Evolutionary conservation across 208 protist genomes (phyloP).

Genomic region (Leishmania aethiopica): DNA sequence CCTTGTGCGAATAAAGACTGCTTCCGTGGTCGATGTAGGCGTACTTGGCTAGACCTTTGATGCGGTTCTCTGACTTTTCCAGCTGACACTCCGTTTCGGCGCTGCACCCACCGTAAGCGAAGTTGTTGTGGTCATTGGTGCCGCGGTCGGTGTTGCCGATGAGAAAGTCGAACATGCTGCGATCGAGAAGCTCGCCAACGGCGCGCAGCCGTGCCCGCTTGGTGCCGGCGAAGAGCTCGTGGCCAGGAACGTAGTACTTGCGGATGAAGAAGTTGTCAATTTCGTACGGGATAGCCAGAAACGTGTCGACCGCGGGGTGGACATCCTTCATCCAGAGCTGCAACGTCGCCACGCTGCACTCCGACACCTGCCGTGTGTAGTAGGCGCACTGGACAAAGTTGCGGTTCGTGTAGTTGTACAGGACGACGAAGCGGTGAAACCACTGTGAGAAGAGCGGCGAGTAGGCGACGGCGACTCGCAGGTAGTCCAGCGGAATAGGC

Average conservation of each 20-base stretch:
- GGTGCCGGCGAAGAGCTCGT: conserved; percentile 48
- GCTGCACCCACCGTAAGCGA: conserved; percentile 86
- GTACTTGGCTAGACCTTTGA: conserved; percentile 73
- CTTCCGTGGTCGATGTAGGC: conserved; percentile 87
- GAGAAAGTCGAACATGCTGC: conserved; percentile 87
- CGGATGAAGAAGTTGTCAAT: conserved; percentile 53
- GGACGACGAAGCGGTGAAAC: conserved; percentile 66
- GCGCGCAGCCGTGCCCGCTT: conserved; percentile 60
- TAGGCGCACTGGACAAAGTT: conserved; percentile 63
- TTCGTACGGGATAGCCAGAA: conserved; percentile 70
- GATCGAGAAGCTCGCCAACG: conserved; percentile 73
- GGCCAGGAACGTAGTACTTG: conserved; percentile 78
- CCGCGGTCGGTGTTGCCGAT: conserved; percentile 84
- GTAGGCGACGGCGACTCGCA: conserved; percentile 66
- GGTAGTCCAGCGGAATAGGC: conserved; percentile 70
- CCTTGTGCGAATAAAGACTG: conserved; percentile 82
- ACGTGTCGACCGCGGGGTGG: conserved; percentile 64
- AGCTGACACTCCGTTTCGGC: conserved; percentile 45
- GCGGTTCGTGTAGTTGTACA: conserved; percentile 64
- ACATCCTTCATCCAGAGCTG: conserved; percentile 91
- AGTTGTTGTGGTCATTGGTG: conserved; percentile 89
- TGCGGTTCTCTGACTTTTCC: conserved; percentile 34
- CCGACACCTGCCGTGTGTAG: conserved; percentile 15
- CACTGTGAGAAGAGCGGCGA: conserved; percentile 81
- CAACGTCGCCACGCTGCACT: conserved; percentile 66